Conservation (phyloP, 2,329 filamentous ascomycete genomes). For the Dothidotthia symphoricarpi region DNA sequence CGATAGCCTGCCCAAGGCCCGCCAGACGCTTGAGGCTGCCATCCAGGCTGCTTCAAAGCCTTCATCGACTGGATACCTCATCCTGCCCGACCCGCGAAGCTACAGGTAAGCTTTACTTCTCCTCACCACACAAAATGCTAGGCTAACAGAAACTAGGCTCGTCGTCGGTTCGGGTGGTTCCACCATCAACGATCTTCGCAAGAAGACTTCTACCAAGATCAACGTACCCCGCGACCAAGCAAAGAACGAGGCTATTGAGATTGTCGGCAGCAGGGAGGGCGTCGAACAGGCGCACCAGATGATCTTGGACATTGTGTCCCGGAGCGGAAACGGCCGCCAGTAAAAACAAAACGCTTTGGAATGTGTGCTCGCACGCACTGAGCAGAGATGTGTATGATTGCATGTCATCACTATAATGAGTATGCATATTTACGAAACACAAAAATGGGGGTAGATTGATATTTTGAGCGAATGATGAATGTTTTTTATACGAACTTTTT, state of each 20-base stretch:
- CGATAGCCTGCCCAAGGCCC: conserved; percentile 80
- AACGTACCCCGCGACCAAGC: conserved; percentile 83
- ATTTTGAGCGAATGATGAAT: too few species aligned
- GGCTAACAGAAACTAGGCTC: conserved; percentile 50
- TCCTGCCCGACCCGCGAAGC: conserved; percentile 82
- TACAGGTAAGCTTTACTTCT: conserved; percentile 54
- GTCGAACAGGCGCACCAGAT: conserved; percentile 85
- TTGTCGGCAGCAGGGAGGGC: conserved; percentile 74
- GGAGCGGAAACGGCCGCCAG: conserved; percentile 28
- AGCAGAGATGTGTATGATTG: neutral
- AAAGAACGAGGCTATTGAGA: conserved; percentile 80
- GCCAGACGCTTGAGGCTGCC: conserved; percentile 68
- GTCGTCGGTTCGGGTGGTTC: conserved; percentile 86
- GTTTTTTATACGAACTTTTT: too few species aligned
- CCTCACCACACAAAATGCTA: neutral
- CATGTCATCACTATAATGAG: neutral
- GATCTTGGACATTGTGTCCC: conserved; percentile 74
- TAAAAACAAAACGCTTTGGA: too few species aligned
- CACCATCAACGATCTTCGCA: conserved; percentile 90
- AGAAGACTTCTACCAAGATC: conserved; percentile 89
- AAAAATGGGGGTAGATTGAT: too few species aligned
- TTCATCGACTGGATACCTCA: conserved; percentile 77
- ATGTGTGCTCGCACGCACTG: too few species aligned
- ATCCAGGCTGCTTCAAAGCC: conserved; percentile 69
- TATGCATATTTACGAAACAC: neutral